A percentile compares a stretch with the other conserved stretches of the same genome.
These are phyloP conservation scores for Lachnellula cervina DNA, from an alignment of 2,329 filamentous ascomycete genomes.

Conservation along the genomic window DNA sequence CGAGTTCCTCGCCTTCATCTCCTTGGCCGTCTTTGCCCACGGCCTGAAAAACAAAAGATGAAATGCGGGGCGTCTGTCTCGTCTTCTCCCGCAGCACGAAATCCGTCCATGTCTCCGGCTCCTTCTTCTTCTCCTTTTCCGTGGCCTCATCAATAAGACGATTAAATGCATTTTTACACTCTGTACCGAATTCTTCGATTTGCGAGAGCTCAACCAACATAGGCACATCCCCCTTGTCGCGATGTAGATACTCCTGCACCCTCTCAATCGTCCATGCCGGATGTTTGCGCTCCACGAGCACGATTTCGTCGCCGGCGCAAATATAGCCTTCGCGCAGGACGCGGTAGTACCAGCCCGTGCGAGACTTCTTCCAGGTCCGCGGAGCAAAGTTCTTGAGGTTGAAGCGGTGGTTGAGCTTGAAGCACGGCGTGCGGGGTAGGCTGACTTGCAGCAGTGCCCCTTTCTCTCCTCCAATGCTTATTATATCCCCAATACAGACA, in stretches of 20 bases:
- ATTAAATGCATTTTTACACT: constrained; percentile 48
- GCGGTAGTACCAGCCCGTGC: constrained; percentile 64
- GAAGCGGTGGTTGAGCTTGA: constrained; percentile 66
- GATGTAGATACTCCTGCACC: constrained; percentile 58
- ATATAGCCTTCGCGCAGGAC: constrained; percentile 53
- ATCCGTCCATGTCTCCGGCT: constrained; percentile 32
- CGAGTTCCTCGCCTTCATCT: constrained; percentile 33
- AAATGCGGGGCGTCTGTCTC: constrained; percentile 45
- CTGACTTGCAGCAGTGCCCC: constrained; percentile 51
- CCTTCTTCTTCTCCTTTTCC: constrained; percentile 21
- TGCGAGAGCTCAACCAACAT: constrained; percentile 46
- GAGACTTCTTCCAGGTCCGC: constrained; percentile 49
- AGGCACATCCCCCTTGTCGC: constrained; percentile 43
- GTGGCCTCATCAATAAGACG: constrained; percentile 45
- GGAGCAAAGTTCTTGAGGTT: constrained; percentile 57
- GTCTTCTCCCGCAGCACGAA: constrained; percentile 44
- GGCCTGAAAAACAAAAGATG: constrained; percentile 49
- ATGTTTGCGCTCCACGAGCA: constrained; percentile 49
- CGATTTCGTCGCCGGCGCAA: constrained; percentile 51
- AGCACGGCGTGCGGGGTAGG: constrained; percentile 60
- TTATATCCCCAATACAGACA: constrained; percentile 59
- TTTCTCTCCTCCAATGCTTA: constrained; percentile 43
- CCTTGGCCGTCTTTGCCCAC: constrained; percentile 33
- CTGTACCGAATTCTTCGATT: constrained; percentile 32
- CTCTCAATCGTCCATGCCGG: constrained; percentile 59